Evolutionary conservation across 2,329 filamentous ascomycete genomes (phyloP).

Genomic region (Coleophoma crateriformis): DNA sequence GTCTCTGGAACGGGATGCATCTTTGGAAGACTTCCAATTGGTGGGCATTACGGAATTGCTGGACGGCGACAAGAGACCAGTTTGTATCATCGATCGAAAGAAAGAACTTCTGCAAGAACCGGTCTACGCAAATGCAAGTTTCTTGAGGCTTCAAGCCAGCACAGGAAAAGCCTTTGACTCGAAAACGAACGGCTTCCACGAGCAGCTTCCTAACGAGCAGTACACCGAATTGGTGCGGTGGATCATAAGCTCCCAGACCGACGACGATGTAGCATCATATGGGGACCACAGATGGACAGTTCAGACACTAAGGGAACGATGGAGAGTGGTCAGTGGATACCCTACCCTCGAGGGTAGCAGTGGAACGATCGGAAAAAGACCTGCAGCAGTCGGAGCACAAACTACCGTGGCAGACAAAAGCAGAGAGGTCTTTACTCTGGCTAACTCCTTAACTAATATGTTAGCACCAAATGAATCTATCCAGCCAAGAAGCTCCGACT

Average conservation of each 20-base stretch:
- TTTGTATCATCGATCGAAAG: background rate
- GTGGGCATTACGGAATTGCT: background rate
- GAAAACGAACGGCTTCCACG: background rate
- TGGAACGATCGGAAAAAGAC: background rate
- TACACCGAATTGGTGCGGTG: slow-evolving; percentile 7
- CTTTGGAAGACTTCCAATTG: background rate
- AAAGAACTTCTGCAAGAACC: background rate
- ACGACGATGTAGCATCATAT: slow-evolving; percentile 2
- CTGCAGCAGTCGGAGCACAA: background rate
- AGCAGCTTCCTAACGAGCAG: slow-evolving; percentile 2
- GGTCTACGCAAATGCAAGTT: background rate
- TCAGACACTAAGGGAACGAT: slow-evolving; percentile 14
- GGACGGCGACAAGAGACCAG: background rate
- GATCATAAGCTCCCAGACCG: background rate
- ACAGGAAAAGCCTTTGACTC: background rate
- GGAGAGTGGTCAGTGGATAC: slow-evolving; percentile 15
- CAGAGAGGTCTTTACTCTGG: background rate
- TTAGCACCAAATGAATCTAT: background rate
- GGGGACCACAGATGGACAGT: slow-evolving; percentile 14
- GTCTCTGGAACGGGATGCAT: background rate
- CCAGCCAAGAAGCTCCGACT: background rate
- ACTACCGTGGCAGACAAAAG: slow-evolving; percentile 1
- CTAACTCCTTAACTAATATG: background rate
- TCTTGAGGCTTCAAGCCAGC: background rate
- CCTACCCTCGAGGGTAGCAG: background rate